Conservation (phyloP, 1,284 basidiomycete species). For the Paramarasmius palmivorus region DNA sequence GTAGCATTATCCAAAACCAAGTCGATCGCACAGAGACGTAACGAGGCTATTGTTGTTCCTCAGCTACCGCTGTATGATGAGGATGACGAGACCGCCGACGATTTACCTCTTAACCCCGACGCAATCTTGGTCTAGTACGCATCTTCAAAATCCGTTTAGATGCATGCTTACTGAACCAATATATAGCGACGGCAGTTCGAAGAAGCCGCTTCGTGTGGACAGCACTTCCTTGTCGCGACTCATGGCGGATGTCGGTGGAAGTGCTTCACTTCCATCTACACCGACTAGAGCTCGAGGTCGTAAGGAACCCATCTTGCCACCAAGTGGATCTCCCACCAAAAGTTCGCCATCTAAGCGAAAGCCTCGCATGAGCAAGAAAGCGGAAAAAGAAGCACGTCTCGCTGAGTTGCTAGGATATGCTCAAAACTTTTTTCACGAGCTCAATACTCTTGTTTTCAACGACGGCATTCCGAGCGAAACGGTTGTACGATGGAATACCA, state of each 20-base stretch:
- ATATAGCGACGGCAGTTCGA: constrained; percentile 45
- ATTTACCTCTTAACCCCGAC: not conserved
- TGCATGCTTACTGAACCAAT: constrained; percentile 12
- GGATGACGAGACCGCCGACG: not conserved
- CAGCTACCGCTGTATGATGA: not conserved
- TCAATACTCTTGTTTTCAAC: constrained; percentile 79
- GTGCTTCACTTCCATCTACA: constrained; percentile 4
- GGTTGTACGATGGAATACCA: constrained; percentile 71
- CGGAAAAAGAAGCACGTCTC: constrained; percentile 42
- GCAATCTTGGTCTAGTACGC: not conserved
- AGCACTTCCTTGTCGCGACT: constrained; percentile 9
- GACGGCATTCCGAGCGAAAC: constrained; percentile 69
- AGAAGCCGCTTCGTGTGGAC: constrained; percentile 40
- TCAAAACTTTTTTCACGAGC: constrained; percentile 73
- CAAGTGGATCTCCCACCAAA: not conserved
- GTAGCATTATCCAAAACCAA: not conserved
- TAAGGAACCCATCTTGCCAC: constrained; percentile 1
- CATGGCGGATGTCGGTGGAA: not conserved
- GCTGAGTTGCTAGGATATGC: constrained; percentile 55
- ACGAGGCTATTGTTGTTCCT: not conserved
- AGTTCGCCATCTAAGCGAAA: constrained; percentile 24
- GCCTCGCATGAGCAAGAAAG: constrained; percentile 45
- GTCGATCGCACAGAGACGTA: not conserved
- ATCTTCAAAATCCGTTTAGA: not conserved
- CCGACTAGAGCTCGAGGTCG: constrained; percentile 8